Percentiles rank a stretch among this genome's conserved stretches.
Conservation (phyloP, 2,329 filamentous ascomycete genomes). For the Blastomyces emzantsi region DNA sequence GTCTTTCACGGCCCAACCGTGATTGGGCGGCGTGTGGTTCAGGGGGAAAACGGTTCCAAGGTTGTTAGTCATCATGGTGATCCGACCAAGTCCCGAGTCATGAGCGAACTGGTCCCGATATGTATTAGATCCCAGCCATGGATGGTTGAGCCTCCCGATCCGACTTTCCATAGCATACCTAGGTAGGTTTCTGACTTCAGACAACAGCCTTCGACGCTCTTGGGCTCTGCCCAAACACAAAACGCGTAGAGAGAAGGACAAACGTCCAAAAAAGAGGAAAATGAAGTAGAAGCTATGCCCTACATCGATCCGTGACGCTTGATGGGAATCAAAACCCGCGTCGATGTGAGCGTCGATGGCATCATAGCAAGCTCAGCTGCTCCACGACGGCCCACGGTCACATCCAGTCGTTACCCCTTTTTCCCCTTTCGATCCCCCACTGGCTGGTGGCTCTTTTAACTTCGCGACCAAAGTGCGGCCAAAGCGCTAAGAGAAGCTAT, state of each 20-base stretch:
- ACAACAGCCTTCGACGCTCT: not conserved
- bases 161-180: too few relatives aligned
- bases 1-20: not conserved
- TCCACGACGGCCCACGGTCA: not conserved
- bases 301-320: not conserved
- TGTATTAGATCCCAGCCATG: not conserved
- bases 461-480: not conserved
- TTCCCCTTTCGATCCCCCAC: not conserved
- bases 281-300: not conserved
- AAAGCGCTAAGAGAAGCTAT: not conserved
- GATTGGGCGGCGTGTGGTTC: not conserved
- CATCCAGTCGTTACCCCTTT: not conserved
- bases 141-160: too few relatives aligned
- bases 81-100: not conserved
- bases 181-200: too few relatives aligned
- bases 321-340: not conserved
- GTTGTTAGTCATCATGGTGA: not conserved
- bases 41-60: not conserved
- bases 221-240: not conserved
- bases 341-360: not conserved
- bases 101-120: not conserved
- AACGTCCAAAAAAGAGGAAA: not conserved
- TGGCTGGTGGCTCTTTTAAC: constrained; percentile 2
- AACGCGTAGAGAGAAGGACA: not conserved
- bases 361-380: not conserved